Evolutionary conservation across 2,329 filamentous ascomycete species (phyloP), one percentile per base, ranked within the genome.

Genomic region (Aureobasidium sp.): DNA sequence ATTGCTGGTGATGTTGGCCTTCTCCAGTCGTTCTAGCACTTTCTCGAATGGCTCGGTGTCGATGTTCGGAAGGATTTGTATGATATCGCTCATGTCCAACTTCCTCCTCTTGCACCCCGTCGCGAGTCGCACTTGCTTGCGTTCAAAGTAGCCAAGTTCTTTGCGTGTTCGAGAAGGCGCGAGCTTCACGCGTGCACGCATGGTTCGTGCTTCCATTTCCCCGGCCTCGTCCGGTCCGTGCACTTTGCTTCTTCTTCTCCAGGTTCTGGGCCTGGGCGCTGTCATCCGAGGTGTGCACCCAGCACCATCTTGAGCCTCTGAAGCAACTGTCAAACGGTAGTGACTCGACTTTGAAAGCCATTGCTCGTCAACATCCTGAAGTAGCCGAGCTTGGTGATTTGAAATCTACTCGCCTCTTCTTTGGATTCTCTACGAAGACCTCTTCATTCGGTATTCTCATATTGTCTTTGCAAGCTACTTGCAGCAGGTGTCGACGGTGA

Each of bases 1-100:
- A 68, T 85, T 86, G 36, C 89, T 89, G 29, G 89, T 89, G 71
- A 99, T 80, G 57, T 82, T 80, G 69, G 89, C 85, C 72, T 84
- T 85, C 77, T 97, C 93, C 61, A 97, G 83, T 26, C 86, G 85
- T 2, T 90, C 87, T 36, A 97, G 77, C 51, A 97, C 85, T 70
- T 88, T 85, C 46, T 86, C 80, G 76, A 89, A 93, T 65, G 82
- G 82, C 71, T 83, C 81, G 66, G 84, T 81, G 64, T 88, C 83
- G 72, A 97, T 95, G 76, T 85, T 82, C 69, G 93, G 91, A 67
- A 97, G 83, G 72, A 95, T 85, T 72, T 85, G 83, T 71, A 87
- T 83, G 71, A 97, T 85, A 84, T 97, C 93, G 70, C 87, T 91
- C 90, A 95, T 95, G 50, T 60, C 51, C 80, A 71, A 23, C 53